Base-by-base conservation (phyloP, 768 basidiomycete genomes). In the Agaricus blazei region DNA sequence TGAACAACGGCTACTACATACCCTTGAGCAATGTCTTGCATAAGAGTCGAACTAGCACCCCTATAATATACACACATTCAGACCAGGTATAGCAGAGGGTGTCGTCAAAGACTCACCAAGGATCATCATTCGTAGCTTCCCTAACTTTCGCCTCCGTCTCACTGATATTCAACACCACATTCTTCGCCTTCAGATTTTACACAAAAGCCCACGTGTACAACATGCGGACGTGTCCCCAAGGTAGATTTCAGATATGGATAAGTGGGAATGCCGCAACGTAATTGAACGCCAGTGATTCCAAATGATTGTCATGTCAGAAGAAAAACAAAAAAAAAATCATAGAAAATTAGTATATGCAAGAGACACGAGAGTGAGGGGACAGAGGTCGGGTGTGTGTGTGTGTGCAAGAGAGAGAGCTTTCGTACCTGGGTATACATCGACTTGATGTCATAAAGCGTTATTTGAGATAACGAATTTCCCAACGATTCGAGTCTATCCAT, bases 11-110 rank as follows among this genome's bases (percentile, higher is more conserved):
- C 19, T 1, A 0, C 19, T 15, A 65, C 65, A 34, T 63, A 96
- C 95, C 90, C 93, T 80, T 93, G 89, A 11, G 97, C 94, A 61
- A 99, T 98, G 63, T 98, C 94, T 67, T 93, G 90, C 97, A 98
- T 98, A 70, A 98, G 72, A 26, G 94, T 95, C 48, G 95, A 97
- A 67, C 91, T 94, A 57, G 96, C 96, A 15, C 97, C 96, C 96
- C 95, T 97, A 60, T 54, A 54, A 51, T 41, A 28, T 49, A 29
- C 54, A 43, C 34, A 34, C 34, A 8, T 8, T 2, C 8, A 7
- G 34, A 34, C 8, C 34, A 34, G 3, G 34, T 34, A 34, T 34
- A 19, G 19, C 34, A 34, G 34, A 2, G 34, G 3, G 11, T 3
- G 19, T 19, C 1, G 11, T 34, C 11, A 34, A 11, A 34, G 8